Evolutionary conservation across 108 stramenopile genomes (phyloP).

Genomic region (Tribonema minus): DNA sequence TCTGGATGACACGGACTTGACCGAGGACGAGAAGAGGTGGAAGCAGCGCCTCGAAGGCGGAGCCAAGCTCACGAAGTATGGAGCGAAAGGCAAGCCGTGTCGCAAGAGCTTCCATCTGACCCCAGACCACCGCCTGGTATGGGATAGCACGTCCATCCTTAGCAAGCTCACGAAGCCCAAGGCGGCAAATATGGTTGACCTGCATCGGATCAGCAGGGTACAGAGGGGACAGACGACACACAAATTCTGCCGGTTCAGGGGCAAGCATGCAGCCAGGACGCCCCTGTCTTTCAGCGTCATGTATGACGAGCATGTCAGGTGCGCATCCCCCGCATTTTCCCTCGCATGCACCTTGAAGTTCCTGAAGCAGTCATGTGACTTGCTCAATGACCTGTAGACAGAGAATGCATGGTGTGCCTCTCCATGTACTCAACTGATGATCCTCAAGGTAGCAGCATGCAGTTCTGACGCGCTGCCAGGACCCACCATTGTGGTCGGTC

Average conservation of each 20-base stretch:
- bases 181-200: slow-evolving; percentile 7
- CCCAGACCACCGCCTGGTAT: background rate
- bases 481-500: too few species aligned
- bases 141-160: background rate
- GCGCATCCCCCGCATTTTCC: background rate
- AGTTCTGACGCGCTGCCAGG: background rate
- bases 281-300: slow-evolving; percentile 1
- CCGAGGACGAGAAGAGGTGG: background rate
- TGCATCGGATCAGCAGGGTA: slow-evolving; percentile 18
- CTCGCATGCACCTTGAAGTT: background rate
- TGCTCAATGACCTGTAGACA: background rate
- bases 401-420: background rate
- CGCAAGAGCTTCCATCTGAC: background rate
- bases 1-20: background rate
- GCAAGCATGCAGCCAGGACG: slow-evolving; percentile 2
- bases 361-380: background rate
- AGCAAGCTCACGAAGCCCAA: slow-evolving; percentile 5
- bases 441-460: background rate
- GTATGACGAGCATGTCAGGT: slow-evolving; percentile 1
- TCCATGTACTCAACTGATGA: background rate
- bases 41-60: background rate
- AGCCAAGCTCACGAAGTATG: background rate
- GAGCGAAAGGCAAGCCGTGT: background rate
- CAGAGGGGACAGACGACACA: slow-evolving; percentile 21
- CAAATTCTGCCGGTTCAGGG: slow-evolving; percentile 7